Base-by-base conservation (phyloP, 2,329 filamentous ascomycete genomes). In the Fusarium armeniacum region DNA sequence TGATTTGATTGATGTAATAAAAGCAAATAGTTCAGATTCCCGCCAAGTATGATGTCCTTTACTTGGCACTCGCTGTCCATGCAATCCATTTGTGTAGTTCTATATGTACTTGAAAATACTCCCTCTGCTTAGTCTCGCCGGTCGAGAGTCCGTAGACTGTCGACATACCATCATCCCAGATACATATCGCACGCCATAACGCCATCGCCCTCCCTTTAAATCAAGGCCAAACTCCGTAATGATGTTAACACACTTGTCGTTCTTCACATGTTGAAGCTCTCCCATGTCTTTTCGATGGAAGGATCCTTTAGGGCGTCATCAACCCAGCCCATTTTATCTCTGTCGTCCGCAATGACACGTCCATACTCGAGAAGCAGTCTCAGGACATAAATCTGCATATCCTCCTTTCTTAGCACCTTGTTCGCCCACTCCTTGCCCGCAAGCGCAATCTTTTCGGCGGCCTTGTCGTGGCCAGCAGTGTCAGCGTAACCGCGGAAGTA, bases 371-470 rank as follows among this genome's bases (percentile, higher is more conserved):
- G 79, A 55, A 91, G 78, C 69, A 94, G 74, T 44, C 91, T 81
- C 56, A 90, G 81, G 11, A 89, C 84, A 76, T 94, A 94, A 11
- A 93, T 83, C 73, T 89, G 85, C 90, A 93, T 93, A 74, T 93
- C 91, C 73, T 93, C 90, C 71, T 84, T 86, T 61, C 92, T 81
- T 28, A 93, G 80, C 10, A 91, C 91, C 74, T 81, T 86, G 65
- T 89, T 86, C 0, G 91, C 89, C 91, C 91, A 94, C 33, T 83
- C 81, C 75, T 89, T 88, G 4, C 91, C 91, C 5, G 85, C 86
- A 44, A 81, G 78, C 15, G 91, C 91, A 72, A 94, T 92, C 76
- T 82, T 84, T 77, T 87, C 82, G 0, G 90, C 92, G 5, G 82
- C 83, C 2, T 79, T 78, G 72, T 93, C 91, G 66, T 87, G 85